Conservation (phyloP, 345 rosid species). For the Citrus unshiu region DNA sequence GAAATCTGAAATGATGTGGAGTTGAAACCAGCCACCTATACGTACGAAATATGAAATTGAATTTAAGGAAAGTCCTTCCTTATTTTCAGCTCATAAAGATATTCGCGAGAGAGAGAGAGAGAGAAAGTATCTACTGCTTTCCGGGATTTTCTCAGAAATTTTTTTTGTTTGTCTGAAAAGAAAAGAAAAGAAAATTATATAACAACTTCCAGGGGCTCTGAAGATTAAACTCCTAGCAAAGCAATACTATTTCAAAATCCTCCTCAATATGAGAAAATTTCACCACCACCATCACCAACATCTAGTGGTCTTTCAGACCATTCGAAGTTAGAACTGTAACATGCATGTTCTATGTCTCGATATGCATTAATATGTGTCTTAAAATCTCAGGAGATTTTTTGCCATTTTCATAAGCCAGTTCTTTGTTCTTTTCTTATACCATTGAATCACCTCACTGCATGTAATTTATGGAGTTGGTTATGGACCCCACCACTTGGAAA, state of each 20-base stretch:
- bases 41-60: slow-evolving; percentile 36
- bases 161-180: slow-evolving; percentile 23
- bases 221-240: not conserved
- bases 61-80: slow-evolving; percentile 39
- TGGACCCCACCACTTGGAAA: slow-evolving; percentile 7
- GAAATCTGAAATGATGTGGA: slow-evolving; percentile 50
- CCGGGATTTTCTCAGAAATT: slow-evolving; percentile 29
- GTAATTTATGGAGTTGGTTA: slow-evolving; percentile 21
- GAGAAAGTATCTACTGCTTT: slow-evolving; percentile 17
- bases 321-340: not conserved
- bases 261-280: not conserved
- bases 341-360: not conserved
- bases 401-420: slow-evolving; percentile 19
- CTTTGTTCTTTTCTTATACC: slow-evolving; percentile 2
- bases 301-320: not conserved
- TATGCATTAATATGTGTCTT: slow-evolving; percentile 8
- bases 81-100: slow-evolving; percentile 50
- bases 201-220: not conserved
- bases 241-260: not conserved
- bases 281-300: not conserved
- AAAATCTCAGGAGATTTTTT: slow-evolving; percentile 25
- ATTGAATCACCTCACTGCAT: slow-evolving; percentile 11
- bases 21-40: slow-evolving; percentile 44
- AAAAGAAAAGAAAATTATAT: not conserved
- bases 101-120: slow-evolving; percentile 15